Percentiles rank a stretch among this genome's conserved stretches.
Evolutionary conservation across 2,329 filamentous ascomycete species (phyloP).

Genomic region (Botrytis sinoallii): DNA sequence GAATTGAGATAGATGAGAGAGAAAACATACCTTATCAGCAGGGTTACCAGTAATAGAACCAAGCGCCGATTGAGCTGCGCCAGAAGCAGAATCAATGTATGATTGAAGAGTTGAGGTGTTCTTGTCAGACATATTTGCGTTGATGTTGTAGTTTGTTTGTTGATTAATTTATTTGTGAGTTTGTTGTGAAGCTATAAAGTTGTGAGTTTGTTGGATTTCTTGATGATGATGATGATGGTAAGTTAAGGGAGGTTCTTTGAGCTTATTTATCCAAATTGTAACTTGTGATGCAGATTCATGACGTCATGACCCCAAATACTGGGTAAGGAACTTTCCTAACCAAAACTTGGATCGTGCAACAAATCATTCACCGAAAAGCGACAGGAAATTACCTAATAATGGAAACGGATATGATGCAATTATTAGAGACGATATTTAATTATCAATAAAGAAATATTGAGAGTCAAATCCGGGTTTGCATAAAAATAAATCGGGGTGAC

Average conservation of each 20-base stretch:
- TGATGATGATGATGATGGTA: neutral
- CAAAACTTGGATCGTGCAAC: neutral
- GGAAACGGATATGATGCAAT: too few relatives aligned
- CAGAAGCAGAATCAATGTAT: constrained; percentile 69
- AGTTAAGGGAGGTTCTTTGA: neutral
- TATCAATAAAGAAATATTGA: too few relatives aligned
- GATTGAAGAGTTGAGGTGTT: constrained; percentile 72
- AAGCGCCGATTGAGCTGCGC: constrained; percentile 67
- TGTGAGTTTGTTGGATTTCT: neutral
- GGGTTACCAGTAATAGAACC: constrained; percentile 71
- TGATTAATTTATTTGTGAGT: neutral
- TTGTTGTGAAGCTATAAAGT: too few relatives aligned
- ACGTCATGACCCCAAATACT: neutral
- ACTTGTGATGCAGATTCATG: neutral
- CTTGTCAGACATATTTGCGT: constrained; percentile 48
- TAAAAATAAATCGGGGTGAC: too few relatives aligned
- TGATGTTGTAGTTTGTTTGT: constrained; percentile 9
- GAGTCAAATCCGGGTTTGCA: too few relatives aligned
- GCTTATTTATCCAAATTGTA: neutral
- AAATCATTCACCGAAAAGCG: neutral
- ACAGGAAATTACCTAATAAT: too few relatives aligned
- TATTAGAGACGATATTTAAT: too few relatives aligned
- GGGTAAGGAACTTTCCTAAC: neutral
- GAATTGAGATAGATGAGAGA: neutral
- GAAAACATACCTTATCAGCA: constrained; percentile 55